These are phyloP conservation scores for Fraxinus floribunda DNA, from an alignment of 305 asterid genomes.

Conservation along the genomic window DNA sequence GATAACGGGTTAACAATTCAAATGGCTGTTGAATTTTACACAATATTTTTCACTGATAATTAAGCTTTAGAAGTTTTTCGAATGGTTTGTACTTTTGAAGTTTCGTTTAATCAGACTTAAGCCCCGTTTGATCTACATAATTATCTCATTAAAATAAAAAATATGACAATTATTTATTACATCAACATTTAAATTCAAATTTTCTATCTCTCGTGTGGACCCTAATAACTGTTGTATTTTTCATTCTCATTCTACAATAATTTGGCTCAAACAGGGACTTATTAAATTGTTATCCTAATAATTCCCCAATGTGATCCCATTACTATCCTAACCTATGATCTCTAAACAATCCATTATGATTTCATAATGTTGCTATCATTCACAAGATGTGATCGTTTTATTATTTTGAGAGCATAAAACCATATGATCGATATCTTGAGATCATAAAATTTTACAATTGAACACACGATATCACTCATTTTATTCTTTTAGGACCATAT, in stretches of 20 bases:
- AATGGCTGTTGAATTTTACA: not conserved
- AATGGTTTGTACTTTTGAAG: not conserved
- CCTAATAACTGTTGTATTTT: too few species aligned
- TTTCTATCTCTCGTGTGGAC: too few species aligned
- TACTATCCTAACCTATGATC: not conserved
- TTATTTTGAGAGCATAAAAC: not conserved
- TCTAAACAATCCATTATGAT: not conserved
- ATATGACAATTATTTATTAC: too few species aligned
- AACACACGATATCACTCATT: not conserved
- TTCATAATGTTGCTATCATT: not conserved
- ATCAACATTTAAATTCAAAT: too few species aligned
- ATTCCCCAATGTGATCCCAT: not conserved
- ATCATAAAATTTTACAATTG: not conserved
- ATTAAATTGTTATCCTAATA: not conserved
- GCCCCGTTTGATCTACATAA: too few species aligned
- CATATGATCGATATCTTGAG: not conserved
- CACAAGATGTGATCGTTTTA: not conserved
- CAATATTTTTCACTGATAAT: not conserved
- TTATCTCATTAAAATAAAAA: too few species aligned
- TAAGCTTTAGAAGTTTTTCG: not conserved
- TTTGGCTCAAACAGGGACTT: too few species aligned
- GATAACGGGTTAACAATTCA: not conserved
- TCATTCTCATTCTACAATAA: too few species aligned
- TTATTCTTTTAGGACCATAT: not conserved
- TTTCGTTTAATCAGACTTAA: too few species aligned